Conservation (phyloP, 192 early-diverging fungal genomes). For the Backusella liffmaniae region DNA sequence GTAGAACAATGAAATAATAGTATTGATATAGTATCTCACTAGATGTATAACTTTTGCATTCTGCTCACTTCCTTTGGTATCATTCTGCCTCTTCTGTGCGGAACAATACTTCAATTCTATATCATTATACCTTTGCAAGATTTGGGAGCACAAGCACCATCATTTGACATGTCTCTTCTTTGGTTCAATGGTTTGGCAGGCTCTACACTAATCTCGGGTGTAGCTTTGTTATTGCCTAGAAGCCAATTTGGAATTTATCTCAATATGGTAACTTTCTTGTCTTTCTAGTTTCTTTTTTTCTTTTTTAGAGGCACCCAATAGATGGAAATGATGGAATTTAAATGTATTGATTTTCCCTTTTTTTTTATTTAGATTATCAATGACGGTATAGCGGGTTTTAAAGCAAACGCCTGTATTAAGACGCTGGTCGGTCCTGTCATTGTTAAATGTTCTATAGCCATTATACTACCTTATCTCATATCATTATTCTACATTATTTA, state of each 20-base stretch:
- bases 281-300: background rate
- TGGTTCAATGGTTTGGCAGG: background rate
- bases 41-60: background rate
- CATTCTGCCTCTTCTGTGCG: background rate
- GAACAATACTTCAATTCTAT: background rate
- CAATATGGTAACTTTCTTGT: background rate
- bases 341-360: background rate
- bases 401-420: background rate
- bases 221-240: background rate
- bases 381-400: background rate
- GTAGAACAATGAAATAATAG: background rate
- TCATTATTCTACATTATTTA: conserved; percentile 7
- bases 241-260: background rate
- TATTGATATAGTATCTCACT: background rate
- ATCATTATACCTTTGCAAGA: background rate
- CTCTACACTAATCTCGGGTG: background rate
- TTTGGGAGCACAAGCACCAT: background rate
- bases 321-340: background rate
- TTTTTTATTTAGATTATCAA: background rate
- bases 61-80: background rate
- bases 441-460: background rate
- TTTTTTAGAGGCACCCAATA: background rate
- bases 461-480: background rate
- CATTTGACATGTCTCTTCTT: background rate
- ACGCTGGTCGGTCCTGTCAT: background rate